Percentiles rank a stretch among this genome's conserved stretches.
phyloP scores from a whole-genome alignment of 495 filamentous ascomycete genomes.

The Durotheca rogersii region DNA sequence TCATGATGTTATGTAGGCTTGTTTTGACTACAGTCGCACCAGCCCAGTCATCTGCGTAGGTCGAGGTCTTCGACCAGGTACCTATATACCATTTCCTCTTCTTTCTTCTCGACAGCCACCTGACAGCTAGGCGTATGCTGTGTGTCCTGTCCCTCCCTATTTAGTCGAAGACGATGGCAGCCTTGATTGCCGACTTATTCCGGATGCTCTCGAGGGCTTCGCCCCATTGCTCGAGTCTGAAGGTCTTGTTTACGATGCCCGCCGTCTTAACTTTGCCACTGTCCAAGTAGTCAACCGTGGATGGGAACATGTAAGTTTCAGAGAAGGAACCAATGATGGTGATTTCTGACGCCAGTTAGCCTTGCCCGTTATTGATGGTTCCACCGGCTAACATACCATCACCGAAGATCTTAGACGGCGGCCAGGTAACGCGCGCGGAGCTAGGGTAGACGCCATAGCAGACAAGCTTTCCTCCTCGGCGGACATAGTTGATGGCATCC shows the following conservation, averaged over 20 bases:
- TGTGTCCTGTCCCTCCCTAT: neutral
- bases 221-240: slow-evolving; percentile 53
- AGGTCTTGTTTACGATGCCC: slow-evolving; percentile 57
- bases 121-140: neutral
- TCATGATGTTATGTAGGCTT: slow-evolving; percentile 16
- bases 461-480: slow-evolving; percentile 66
- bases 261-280: slow-evolving; percentile 62
- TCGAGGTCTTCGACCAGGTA: neutral
- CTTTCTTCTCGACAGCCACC: neutral
- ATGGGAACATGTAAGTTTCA: slow-evolving; percentile 72
- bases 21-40: slow-evolving; percentile 16
- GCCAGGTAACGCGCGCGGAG: slow-evolving; percentile 61
- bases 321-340: slow-evolving; percentile 70
- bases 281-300: slow-evolving; percentile 69
- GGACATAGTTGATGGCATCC: slow-evolving; percentile 67
- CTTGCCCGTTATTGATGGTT: slow-evolving; percentile 22
- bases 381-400: slow-evolving; percentile 28
- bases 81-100: neutral
- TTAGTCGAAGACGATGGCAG: slow-evolving; percentile 68
- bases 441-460: slow-evolving; percentile 66
- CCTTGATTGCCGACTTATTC: slow-evolving; percentile 72
- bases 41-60: neutral
- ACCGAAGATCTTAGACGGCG: slow-evolving; percentile 63
- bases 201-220: slow-evolving; percentile 57
- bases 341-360: slow-evolving; percentile 53